These are phyloP conservation scores for Chrysoporthe deuterocubensis DNA, from an alignment of 2,329 filamentous ascomycete genomes.

Conservation along the genomic window DNA sequence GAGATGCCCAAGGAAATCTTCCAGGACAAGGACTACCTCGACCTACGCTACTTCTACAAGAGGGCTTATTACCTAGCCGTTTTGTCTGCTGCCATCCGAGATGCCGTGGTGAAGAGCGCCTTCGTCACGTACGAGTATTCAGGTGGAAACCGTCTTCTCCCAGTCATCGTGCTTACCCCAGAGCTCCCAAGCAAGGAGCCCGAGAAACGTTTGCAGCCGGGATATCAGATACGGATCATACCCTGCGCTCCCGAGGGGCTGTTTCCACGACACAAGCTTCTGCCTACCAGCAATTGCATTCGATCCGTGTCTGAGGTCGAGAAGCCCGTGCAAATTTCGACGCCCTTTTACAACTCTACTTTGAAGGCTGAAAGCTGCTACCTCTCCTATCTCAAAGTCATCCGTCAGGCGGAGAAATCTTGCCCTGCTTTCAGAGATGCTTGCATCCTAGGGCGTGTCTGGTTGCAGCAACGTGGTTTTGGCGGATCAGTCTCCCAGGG, in stretches of 20 bases:
- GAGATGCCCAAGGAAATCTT: slow-evolving; percentile 82
- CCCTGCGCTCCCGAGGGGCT: slow-evolving; percentile 70
- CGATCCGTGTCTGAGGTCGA: slow-evolving; percentile 55
- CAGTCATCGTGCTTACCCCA: slow-evolving; percentile 57
- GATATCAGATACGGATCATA: slow-evolving; percentile 73
- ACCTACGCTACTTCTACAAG: slow-evolving; percentile 94
- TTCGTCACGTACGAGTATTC: slow-evolving; percentile 67
- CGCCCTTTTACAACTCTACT: slow-evolving; percentile 88
- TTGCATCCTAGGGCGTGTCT: slow-evolving; percentile 82
- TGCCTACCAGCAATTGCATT: slow-evolving; percentile 71
- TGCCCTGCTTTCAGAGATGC: slow-evolving; percentile 80
- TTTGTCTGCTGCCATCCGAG: slow-evolving; percentile 71
- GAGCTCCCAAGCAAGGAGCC: slow-evolving; percentile 32
- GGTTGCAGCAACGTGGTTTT: slow-evolving; percentile 88
- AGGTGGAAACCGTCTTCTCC: slow-evolving; percentile 76
- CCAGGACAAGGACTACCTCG: slow-evolving; percentile 92
- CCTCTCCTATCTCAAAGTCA: slow-evolving; percentile 73
- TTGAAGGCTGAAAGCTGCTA: slow-evolving; percentile 78
- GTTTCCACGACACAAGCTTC: slow-evolving; percentile 74
- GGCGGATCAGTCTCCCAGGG: slow-evolving; percentile 70
- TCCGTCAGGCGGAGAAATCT: slow-evolving; percentile 70
- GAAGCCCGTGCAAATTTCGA: slow-evolving; percentile 47
- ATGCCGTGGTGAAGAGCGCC: slow-evolving; percentile 56
- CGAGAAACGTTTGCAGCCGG: slow-evolving; percentile 34
- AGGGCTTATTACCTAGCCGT: slow-evolving; percentile 89